Evolutionary conservation across 371 early-diverging fungal genomes (phyloP).

Genomic region (Umbelopsis sp.): DNA sequence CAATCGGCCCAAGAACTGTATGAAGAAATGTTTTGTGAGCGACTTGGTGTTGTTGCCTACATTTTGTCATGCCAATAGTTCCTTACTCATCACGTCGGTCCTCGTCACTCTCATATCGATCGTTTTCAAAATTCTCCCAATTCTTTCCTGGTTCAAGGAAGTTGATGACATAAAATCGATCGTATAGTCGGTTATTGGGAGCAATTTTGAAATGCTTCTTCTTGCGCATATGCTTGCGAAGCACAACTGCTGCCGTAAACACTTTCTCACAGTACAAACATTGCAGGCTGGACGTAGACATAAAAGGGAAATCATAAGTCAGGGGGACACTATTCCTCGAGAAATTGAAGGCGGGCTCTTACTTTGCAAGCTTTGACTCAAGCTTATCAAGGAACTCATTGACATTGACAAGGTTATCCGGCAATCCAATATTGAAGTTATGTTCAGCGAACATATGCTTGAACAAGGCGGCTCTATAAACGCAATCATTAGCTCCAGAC

Average conservation of each 20-base stretch:
- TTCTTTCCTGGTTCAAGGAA: slow-evolving; percentile 91
- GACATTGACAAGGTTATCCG: slow-evolving; percentile 90
- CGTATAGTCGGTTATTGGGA: slow-evolving; percentile 87
- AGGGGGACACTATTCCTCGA: neutral
- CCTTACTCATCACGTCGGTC: slow-evolving; percentile 67
- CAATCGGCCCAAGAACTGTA: slow-evolving; percentile 78
- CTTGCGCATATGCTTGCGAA: slow-evolving; percentile 97
- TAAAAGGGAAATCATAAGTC: neutral
- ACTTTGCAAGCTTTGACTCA: slow-evolving; percentile 75
- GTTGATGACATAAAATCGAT: slow-evolving; percentile 95
- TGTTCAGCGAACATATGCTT: slow-evolving; percentile 92
- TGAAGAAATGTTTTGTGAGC: neutral
- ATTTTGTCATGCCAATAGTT: no score
- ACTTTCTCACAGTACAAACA: slow-evolving; percentile 96
- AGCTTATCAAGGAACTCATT: slow-evolving; percentile 84
- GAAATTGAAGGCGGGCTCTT: slow-evolving; percentile 24
- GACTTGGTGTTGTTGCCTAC: no score
- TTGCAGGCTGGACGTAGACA: slow-evolving; percentile 58
- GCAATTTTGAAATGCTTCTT: slow-evolving; percentile 98
- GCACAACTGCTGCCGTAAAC: slow-evolving; percentile 84
- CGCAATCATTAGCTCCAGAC: slow-evolving; percentile 11
- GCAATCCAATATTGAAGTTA: slow-evolving; percentile 93
- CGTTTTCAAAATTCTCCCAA: slow-evolving; percentile 88
- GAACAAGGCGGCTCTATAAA: slow-evolving; percentile 63
- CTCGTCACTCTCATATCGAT: slow-evolving; percentile 79